A percentile compares a stretch with the other conserved stretches of the same genome.
Evolutionary conservation across 805 yeast species (phyloP).

Genomic region (Komagataella pastoris): DNA sequence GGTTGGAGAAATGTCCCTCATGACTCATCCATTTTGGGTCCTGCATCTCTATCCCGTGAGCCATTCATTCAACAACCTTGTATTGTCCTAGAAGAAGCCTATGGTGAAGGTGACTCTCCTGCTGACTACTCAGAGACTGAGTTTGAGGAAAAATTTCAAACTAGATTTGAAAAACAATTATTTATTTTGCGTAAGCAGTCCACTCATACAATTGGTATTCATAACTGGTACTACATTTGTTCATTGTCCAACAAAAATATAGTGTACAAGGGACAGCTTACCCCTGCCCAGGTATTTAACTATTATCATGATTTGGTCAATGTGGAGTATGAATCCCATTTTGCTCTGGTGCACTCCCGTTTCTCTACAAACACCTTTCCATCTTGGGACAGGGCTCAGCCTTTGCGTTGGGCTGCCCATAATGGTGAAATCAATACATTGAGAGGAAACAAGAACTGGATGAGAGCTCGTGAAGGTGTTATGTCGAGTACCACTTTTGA

Average conservation of each 20-base stretch:
- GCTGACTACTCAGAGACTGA: conserved; percentile 31
- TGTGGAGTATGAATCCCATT: conserved; percentile 87
- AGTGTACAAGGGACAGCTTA: conserved; percentile 95
- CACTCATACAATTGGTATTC: conserved; percentile 81
- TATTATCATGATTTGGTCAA: conserved; percentile 89
- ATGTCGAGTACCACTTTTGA: conserved; percentile 70
- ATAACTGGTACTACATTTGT: conserved; percentile 96
- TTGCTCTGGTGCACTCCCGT: conserved; percentile 93
- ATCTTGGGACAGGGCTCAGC: conserved; percentile 99
- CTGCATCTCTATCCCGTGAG: conserved; percentile 88
- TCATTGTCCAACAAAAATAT: conserved; percentile 80
- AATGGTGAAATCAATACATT: conserved; percentile 97
- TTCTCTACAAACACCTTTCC: conserved; percentile 98
- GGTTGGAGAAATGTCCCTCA: conserved; percentile 96
- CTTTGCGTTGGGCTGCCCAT: conserved; percentile 93
- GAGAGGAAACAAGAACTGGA: conserved; percentile 98
- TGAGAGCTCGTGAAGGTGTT: conserved; percentile 97
- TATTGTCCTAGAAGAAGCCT: conserved; percentile 50
- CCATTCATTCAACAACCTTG: conserved; percentile 89
- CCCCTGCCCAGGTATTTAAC: conserved; percentile 90
- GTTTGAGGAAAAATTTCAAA: conserved; percentile 41
- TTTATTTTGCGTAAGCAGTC: conserved; percentile 83
- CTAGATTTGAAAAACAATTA: conserved; percentile 68
- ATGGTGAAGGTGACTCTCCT: conserved; percentile 23
- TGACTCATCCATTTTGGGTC: conserved; percentile 88